Evolutionary conservation across 805 yeast species (phyloP), one percentile per base, ranked within the genome.

Genomic region (Crinitomyces ghanaensis): DNA sequence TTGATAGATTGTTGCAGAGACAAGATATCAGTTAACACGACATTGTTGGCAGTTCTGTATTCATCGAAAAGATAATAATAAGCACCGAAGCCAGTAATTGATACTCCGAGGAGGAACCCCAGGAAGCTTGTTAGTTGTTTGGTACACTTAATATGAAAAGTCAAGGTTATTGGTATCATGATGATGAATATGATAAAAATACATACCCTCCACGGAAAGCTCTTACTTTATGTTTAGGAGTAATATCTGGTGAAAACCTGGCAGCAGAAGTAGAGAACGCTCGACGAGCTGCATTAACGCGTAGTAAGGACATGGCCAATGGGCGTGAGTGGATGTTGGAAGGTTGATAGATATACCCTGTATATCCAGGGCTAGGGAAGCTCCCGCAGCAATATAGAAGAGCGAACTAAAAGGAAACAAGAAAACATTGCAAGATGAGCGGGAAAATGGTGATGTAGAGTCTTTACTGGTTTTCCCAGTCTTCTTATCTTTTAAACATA

Each of bases 11-110:
- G 71, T 43, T 78, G 80, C 50, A 84, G 69, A 16, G 74, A 58
- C 34, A 80, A 62, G 14, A 83, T 80, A 50, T 83, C 95, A 33
- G 82, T 71, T 37, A 81, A 67, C 37, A 83, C 71, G 13, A 78
- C 78, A 46, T 68, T 70, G 53, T 77, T 80, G 45, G 88, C 70
- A 40, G 68, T 63, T 53, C 77, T 74, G 66, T 80, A 81, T 55
- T 79, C 80, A 49, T 82, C 91, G 38, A 81, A 57, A 44, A 81
- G 63, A 57, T 81, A 83, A 54, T 72, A 77, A 63, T 83, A 83
- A 11, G 86, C 74, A 5, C 72, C 80, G 35, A 68, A 69, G 2
- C 93, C 86, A 12, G 93, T 78, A 41, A 68, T 53, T 15, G 83
- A 63, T 24, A 77, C 79, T 28, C 95, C 94, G 19, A 75, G 62